Evolutionary conservation across 1,284 basidiomycete species (phyloP).

Genomic region (Lignosus rhinocerotis): DNA sequence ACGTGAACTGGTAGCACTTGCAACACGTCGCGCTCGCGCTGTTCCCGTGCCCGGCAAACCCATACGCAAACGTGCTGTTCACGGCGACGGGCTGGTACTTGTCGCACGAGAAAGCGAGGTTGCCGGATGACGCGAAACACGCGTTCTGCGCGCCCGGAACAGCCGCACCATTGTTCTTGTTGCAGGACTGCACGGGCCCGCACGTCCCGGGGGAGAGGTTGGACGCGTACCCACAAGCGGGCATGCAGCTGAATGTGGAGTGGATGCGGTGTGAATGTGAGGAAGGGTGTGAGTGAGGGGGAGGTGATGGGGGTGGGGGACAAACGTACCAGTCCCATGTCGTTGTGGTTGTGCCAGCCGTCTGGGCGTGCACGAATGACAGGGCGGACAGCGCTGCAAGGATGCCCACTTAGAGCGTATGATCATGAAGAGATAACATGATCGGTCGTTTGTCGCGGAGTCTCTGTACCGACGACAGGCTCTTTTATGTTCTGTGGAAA

Average conservation of each 20-base stretch:
- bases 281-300: background rate
- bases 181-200: constrained; percentile 24
- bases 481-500: too few relatives aligned
- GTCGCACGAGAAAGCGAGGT: constrained; percentile 25
- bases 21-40: constrained; percentile 25
- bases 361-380: constrained; percentile 7
- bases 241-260: constrained; percentile 18
- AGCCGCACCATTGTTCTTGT: constrained; percentile 16
- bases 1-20: constrained; percentile 28
- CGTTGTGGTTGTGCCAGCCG: constrained; percentile 22
- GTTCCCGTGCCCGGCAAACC: constrained; percentile 27
- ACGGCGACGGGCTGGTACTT: constrained; percentile 27
- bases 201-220: constrained; percentile 16
- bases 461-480: too few relatives aligned
- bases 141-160: constrained; percentile 24
- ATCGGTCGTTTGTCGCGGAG: background rate
- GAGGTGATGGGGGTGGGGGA: background rate
- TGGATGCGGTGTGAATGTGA: too few relatives aligned
- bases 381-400: background rate
- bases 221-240: constrained; percentile 22
- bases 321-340: constrained; percentile 23
- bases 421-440: background rate
- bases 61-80: constrained; percentile 26
- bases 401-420: background rate
- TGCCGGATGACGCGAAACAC: constrained; percentile 23